Conservation (phyloP, 805 yeast genomes). For the Lachancea kluyveri region DNA sequence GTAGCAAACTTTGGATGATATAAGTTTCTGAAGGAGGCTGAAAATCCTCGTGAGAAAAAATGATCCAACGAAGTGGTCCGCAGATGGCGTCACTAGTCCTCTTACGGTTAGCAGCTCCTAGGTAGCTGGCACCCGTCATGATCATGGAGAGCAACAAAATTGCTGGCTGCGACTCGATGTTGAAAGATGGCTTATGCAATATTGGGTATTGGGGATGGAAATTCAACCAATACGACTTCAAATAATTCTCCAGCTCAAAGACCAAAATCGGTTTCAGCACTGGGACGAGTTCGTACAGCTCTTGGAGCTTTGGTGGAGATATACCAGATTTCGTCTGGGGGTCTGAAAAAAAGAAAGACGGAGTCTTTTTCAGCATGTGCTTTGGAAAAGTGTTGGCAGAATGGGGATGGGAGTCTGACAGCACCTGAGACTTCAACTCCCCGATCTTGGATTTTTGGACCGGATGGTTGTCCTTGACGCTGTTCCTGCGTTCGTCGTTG, state of each 20-base stretch:
- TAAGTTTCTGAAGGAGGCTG: slow-evolving; percentile 72
- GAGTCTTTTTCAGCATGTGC: slow-evolving; percentile 6
- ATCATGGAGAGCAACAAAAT: slow-evolving; percentile 50
- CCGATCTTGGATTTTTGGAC: slow-evolving; percentile 17
- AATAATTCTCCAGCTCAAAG: slow-evolving; percentile 13
- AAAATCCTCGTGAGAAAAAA: slow-evolving; percentile 67
- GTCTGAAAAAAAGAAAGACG: slow-evolving; percentile 19
- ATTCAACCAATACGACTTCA: slow-evolving; percentile 43
- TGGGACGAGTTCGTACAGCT: slow-evolving; percentile 13
- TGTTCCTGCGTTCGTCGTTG: slow-evolving; percentile 9
- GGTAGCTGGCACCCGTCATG: slow-evolving; percentile 46
- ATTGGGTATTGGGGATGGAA: slow-evolving; percentile 52
- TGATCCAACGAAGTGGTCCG: slow-evolving; percentile 54
- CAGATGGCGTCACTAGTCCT: slow-evolving; percentile 31
- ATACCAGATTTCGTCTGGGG: slow-evolving; percentile 17
- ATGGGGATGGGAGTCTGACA: too few relatives aligned
- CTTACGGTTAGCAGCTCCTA: slow-evolving; percentile 24
- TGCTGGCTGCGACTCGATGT: slow-evolving; percentile 45
- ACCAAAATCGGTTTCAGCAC: slow-evolving; percentile 15
- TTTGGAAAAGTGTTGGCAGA: too few relatives aligned
- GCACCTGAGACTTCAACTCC: slow-evolving; percentile 12
- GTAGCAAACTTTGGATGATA: slow-evolving; percentile 65
- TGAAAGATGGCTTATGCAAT: slow-evolving; percentile 42
- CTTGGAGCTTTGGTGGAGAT: slow-evolving; percentile 10
- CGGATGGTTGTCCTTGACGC: slow-evolving; percentile 16